Evolutionary conservation across 1,284 basidiomycete genomes (phyloP).

Genomic region (Salmacisia buchloeana): DNA sequence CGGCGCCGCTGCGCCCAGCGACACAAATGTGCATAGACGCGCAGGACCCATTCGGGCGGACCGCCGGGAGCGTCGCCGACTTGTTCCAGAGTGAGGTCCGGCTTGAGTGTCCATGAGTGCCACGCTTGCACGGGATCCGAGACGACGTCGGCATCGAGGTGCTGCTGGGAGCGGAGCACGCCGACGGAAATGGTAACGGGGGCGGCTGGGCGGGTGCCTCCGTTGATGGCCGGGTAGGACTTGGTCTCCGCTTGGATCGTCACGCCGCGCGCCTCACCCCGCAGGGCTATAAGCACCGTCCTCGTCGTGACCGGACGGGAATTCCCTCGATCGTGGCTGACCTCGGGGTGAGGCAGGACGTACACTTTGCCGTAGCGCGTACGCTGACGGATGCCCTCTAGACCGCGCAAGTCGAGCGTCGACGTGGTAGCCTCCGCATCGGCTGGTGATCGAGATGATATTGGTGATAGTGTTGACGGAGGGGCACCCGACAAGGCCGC

Average conservation of each 20-base stretch:
- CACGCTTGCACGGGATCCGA: neutral
- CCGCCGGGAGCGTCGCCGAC: neutral
- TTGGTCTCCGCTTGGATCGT: neutral
- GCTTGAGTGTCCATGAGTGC: neutral
- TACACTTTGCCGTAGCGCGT: slow-evolving; percentile 4
- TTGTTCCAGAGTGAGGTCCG: neutral
- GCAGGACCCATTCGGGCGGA: slow-evolving; percentile 1
- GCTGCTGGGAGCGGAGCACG: neutral
- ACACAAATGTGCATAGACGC: slow-evolving; percentile 4
- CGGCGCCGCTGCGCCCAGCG: neutral
- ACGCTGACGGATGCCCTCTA: slow-evolving; percentile 7
- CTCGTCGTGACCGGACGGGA: neutral
- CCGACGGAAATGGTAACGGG: neutral
- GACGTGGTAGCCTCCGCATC: neutral
- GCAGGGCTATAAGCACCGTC: neutral
- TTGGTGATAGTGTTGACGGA: neutral
- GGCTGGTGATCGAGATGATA: neutral
- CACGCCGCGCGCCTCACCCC: neutral
- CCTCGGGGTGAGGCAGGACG: neutral
- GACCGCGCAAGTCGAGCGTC: neutral
- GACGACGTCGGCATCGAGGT: neutral
- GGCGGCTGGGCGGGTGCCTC: neutral
- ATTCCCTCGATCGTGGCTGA: neutral
- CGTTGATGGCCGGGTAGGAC: neutral
- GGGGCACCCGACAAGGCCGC: too few species aligned